Conservation (phyloP, 768 basidiomycete species). For the Leucocoprinus birnbaumii region DNA sequence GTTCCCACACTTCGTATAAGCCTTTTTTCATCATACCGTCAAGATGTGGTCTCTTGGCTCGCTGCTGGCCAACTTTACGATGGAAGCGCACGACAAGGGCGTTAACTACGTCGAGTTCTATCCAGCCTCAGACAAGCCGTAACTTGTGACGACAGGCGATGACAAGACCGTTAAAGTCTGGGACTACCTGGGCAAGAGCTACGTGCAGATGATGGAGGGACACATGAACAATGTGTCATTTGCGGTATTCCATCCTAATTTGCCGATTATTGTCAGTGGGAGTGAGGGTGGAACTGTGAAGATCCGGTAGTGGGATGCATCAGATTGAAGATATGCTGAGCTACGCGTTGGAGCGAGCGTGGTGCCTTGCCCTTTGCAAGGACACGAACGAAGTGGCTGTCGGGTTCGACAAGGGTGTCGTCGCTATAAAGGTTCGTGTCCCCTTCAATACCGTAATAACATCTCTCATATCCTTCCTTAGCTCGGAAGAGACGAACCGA, state of each 20-base stretch:
- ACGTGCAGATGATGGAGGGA: conserved; percentile 96
- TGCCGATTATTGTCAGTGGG: conserved; percentile 91
- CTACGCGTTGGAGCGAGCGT: conserved; percentile 93
- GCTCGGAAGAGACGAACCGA: conserved; percentile 95
- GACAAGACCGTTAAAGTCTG: conserved; percentile 98
- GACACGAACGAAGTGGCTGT: conserved; percentile 91
- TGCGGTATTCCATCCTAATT: conserved; percentile 92
- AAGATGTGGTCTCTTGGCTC: conserved; percentile 97
- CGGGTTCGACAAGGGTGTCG: conserved; percentile 96
- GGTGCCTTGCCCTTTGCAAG: conserved; percentile 85
- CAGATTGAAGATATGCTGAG: conserved; percentile 93
- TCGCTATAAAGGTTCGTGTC: conserved; percentile 95
- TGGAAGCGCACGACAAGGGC: conserved; percentile 98
- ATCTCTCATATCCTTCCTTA: conserved; percentile 67
- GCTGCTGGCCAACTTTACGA: conserved; percentile 84
- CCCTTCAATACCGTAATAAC: conserved; percentile 83
- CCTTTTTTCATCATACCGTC: conserved; percentile 96
- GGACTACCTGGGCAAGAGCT: conserved; percentile 98
- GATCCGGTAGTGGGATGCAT: conserved; percentile 94
- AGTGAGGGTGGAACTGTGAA: conserved; percentile 97
- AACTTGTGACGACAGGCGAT: conserved; percentile 94
- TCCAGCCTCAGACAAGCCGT: conserved; percentile 95
- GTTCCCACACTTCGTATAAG: conserved; percentile 96
- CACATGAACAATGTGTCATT: conserved; percentile 98
- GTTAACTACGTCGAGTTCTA: conserved; percentile 99